A percentile compares a stretch with the other conserved stretches of the same genome.
Conservation (phyloP, 2,329 filamentous ascomycete species). For the Diaporthe citriasiana region DNA sequence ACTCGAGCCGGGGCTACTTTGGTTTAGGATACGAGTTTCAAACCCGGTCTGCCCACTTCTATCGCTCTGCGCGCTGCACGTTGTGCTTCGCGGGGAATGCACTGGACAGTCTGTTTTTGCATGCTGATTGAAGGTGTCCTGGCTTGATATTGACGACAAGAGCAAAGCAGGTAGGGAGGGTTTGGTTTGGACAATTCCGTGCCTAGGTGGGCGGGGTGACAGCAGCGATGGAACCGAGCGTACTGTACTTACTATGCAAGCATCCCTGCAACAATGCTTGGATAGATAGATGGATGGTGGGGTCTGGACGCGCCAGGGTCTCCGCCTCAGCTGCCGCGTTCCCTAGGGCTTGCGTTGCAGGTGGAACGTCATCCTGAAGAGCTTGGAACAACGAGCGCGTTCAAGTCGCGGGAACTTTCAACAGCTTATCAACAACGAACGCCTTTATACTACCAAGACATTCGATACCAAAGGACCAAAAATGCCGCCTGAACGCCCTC, state of each 20-base stretch:
- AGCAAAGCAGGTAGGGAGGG: neutral
- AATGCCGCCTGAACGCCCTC: slow-evolving; percentile 38
- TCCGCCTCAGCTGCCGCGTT: slow-evolving; percentile 3
- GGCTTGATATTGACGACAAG: neutral
- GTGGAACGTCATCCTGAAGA: slow-evolving; percentile 31
- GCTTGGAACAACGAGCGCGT: slow-evolving; percentile 5
- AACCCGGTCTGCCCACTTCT: neutral
- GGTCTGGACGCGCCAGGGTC: slow-evolving; percentile 2
- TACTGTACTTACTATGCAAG: neutral
- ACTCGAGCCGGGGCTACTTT: neutral
- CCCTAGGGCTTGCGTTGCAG: slow-evolving; percentile 10
- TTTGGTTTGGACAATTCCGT: neutral
- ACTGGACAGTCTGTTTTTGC: neutral
- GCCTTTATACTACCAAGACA: neutral
- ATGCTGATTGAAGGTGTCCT: neutral
- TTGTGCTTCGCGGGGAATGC: neutral
- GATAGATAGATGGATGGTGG: neutral
- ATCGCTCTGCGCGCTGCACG: no score
- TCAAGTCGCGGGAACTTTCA: neutral
- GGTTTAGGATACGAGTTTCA: neutral
- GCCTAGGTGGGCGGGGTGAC: neutral
- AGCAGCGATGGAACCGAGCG: neutral
- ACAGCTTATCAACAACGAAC: neutral
- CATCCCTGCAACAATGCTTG: slow-evolving; percentile 3
- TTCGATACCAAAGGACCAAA: neutral